Percentiles rank a stretch among this genome's conserved stretches.
These are phyloP conservation scores for Cucumis cinereus DNA, from an alignment of 306 rosid genomes.

Conservation along the genomic window DNA sequence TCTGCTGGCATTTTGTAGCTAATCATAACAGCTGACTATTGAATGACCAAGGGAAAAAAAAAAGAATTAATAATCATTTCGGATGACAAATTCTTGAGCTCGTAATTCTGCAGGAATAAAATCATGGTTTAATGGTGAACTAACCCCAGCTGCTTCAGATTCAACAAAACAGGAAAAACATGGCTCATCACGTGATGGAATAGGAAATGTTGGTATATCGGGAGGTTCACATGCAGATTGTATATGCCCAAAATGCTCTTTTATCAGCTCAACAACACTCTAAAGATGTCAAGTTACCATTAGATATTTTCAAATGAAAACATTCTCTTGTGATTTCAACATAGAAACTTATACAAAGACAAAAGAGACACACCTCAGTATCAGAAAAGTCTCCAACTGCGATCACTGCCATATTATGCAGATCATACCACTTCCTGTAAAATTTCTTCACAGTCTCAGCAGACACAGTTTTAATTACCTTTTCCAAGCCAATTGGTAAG, in stretches of 20 bases:
- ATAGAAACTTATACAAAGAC: slow-evolving; percentile 12
- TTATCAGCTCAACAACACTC: slow-evolving; percentile 79
- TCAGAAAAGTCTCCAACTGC: slow-evolving; percentile 95
- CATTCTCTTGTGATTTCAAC: slow-evolving; percentile 6
- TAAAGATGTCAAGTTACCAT: slow-evolving; percentile 6
- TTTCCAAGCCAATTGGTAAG: slow-evolving; percentile 80
- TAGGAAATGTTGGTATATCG: slow-evolving; percentile 42
- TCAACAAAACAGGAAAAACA: slow-evolving; percentile 82
- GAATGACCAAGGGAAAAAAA: slow-evolving; percentile 5
- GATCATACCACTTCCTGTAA: slow-evolving; percentile 82
- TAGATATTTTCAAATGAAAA: slow-evolving; percentile 11
- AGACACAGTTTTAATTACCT: slow-evolving; percentile 69
- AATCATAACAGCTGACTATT: slow-evolving; percentile 91
- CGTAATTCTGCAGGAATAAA: neutral
- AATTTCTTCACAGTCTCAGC: slow-evolving; percentile 71
- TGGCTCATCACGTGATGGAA: slow-evolving; percentile 81
- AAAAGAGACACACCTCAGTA: slow-evolving; percentile 45
- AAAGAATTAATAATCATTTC: slow-evolving; percentile 3
- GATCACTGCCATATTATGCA: slow-evolving; percentile 88
- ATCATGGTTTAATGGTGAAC: slow-evolving; percentile 25
- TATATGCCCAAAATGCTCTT: slow-evolving; percentile 68
- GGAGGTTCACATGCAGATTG: slow-evolving; percentile 55
- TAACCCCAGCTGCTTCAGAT: slow-evolving; percentile 98
- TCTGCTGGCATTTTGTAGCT: slow-evolving; percentile 75
- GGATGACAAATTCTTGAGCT: neutral